Base-by-base conservation (phyloP, 169 alveolate species). In the Babesia divergens region DNA sequence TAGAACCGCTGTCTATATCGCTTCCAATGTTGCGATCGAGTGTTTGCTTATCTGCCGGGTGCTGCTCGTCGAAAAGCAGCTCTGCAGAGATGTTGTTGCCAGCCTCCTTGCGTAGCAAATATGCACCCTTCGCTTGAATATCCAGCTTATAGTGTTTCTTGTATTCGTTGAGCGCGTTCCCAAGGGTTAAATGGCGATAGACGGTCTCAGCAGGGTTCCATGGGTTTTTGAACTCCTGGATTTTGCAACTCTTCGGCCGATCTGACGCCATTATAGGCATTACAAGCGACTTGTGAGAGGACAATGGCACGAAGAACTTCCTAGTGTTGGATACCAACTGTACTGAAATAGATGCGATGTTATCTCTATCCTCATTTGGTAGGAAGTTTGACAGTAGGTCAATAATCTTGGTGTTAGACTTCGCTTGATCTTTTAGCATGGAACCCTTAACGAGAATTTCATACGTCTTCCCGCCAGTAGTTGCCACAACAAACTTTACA, bases 201-300 rank as follows among this genome's bases (percentile, higher is more conserved):
- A 22, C 59, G 42, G 47, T 35, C 26, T 67, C 82, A 24, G 66
- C 65, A n/a, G 86, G 86, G 46, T 77, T 77, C 86, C 86, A 77
- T 22, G 86, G 76, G 69, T 77, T 77, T 59, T 77, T 77, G 76
- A 77, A 77, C 53, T 77, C 86, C 53, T 77, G 84, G n/a, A 77
- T 68, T 53, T 60, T 64, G 34, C 86, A 51, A 14, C 20, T 40
- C 43, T 37, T n/a, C 13, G 86, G 86, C n/a, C 49, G 58, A 58
- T 77, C 86, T 6, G 86, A 60, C 40, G 86, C 86, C 68, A 77
- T 77, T 1, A 77, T 50, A 6, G 86, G 86, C 75, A 77, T 34
- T 13, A 74, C 68, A 18, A 77, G 24, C 18, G 75, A 58, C 28
- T n/a, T 26, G 62, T 77, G 86, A 42, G 40, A 46, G 40, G 26